Conservation (phyloP, 768 basidiomycete species). For the Nevesoporus exiguus region DNA sequence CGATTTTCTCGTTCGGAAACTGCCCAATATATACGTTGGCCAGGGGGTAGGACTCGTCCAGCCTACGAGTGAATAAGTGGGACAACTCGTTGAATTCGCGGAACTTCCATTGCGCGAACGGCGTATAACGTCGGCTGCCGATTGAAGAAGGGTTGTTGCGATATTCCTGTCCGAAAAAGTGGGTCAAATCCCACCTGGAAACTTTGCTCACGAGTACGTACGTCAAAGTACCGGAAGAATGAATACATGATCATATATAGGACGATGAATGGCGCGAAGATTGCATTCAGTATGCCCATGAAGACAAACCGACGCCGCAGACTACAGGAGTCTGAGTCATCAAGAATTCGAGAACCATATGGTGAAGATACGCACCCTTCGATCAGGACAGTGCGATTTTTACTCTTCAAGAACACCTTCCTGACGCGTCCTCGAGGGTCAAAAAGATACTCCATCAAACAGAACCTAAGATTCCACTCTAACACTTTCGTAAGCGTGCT, state of each 20-base stretch:
- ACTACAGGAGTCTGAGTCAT: conserved; percentile 38
- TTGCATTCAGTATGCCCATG: conserved; percentile 94
- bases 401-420: conserved; percentile 86
- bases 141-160: conserved; percentile 98
- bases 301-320: conserved; percentile 86
- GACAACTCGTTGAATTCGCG: conserved; percentile 98
- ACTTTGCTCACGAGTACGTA: conserved; percentile 33
- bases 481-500: conserved; percentile 83
- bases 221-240: conserved; percentile 99
- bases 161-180: conserved; percentile 68
- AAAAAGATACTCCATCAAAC: conserved; percentile 93
- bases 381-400: conserved; percentile 72
- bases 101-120: conserved; percentile 97
- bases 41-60: conserved; percentile 84
- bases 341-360: background rate
- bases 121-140: conserved; percentile 88
- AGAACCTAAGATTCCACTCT: conserved; percentile 97
- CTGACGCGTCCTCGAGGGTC: conserved; percentile 86
- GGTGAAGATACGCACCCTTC: conserved; percentile 60
- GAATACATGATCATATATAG: conserved; percentile 96
- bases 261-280: conserved; percentile 96
- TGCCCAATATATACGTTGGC: conserved; percentile 97
- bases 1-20: conserved; percentile 93
- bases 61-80: conserved; percentile 82
- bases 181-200: background rate